Evolutionary conservation across 108 stramenopile genomes (phyloP).

Genomic region (Asterionellopsis glacialis): DNA sequence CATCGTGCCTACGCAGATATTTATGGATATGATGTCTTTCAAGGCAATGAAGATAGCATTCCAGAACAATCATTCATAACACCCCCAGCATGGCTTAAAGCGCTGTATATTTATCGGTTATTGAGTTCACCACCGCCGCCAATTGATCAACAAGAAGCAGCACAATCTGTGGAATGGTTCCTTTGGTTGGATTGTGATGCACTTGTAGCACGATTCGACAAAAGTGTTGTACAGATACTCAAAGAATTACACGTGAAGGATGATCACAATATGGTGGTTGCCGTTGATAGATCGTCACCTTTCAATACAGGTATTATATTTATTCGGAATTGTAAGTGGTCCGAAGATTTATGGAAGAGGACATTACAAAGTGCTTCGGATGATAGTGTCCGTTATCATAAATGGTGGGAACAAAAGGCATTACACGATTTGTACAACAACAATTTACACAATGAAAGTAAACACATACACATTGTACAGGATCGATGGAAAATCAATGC

Average conservation of each 20-base stretch:
- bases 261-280: neutral
- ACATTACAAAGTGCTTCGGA: neutral
- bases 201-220: neutral
- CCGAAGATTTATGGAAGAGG: neutral
- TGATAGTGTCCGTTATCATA: neutral
- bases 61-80: neutral
- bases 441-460: neutral
- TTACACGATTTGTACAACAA: neutral
- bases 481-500: constrained; percentile 2
- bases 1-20: neutral
- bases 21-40: neutral
- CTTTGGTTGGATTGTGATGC: constrained; percentile 3
- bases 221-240: neutral
- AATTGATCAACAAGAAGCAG: neutral
- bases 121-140: neutral
- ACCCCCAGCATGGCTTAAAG: neutral
- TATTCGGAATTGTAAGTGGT: neutral
- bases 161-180: neutral
- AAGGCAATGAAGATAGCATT: neutral
- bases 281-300: neutral
- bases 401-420: constrained; percentile 3
- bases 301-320: constrained; percentile 3
- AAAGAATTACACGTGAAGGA: neutral
- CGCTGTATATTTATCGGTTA: neutral
- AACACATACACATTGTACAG: neutral